A percentile compares a stretch with the other conserved stretches of the same genome.
These are phyloP conservation scores for Marasmius tenuissimus DNA, from an alignment of 1,284 basidiomycete genomes.

Conservation along the genomic window DNA sequence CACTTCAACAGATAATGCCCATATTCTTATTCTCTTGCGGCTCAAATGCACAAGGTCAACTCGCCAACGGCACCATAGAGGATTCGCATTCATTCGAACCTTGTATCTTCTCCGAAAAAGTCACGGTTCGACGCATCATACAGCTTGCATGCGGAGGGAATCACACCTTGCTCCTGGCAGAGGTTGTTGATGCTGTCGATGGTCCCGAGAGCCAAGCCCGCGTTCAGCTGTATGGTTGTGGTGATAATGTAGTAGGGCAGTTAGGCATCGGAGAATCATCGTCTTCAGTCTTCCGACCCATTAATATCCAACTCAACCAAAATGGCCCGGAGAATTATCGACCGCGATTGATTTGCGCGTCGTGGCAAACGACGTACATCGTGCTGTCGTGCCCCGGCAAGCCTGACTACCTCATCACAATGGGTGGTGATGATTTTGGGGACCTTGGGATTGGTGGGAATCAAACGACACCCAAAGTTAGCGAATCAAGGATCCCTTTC, in stretches of 20 bases:
- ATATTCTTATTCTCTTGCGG: slow-evolving; percentile 55
- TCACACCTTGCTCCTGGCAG: slow-evolving; percentile 60
- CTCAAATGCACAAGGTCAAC: slow-evolving; percentile 79
- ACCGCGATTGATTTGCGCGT: slow-evolving; percentile 52
- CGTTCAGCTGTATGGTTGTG: slow-evolving; percentile 64
- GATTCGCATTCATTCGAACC: slow-evolving; percentile 58
- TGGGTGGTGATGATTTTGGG: slow-evolving; percentile 84
- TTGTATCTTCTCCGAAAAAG: slow-evolving; percentile 40
- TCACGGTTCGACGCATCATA: slow-evolving; percentile 33
- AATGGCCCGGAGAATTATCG: slow-evolving; percentile 34
- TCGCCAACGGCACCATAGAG: slow-evolving; percentile 55
- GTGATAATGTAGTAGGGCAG: slow-evolving; percentile 63
- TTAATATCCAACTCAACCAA: slow-evolving; percentile 39
- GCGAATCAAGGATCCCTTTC: slow-evolving; percentile 23
- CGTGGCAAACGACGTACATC: slow-evolving; percentile 84
- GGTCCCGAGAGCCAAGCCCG: slow-evolving; percentile 11
- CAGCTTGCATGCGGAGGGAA: slow-evolving; percentile 62
- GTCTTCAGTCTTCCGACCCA: slow-evolving; percentile 43
- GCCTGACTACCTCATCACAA: slow-evolving; percentile 69
- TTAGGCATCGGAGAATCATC: slow-evolving; percentile 41
- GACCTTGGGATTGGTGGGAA: slow-evolving; percentile 60
- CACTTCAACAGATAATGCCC: neutral
- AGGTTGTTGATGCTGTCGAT: slow-evolving; percentile 14
- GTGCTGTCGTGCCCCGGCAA: slow-evolving; percentile 43
- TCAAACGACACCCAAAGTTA: neutral